Conservation (phyloP, 352 stramenopile species). For the Phytophthora tubulina region DNA sequence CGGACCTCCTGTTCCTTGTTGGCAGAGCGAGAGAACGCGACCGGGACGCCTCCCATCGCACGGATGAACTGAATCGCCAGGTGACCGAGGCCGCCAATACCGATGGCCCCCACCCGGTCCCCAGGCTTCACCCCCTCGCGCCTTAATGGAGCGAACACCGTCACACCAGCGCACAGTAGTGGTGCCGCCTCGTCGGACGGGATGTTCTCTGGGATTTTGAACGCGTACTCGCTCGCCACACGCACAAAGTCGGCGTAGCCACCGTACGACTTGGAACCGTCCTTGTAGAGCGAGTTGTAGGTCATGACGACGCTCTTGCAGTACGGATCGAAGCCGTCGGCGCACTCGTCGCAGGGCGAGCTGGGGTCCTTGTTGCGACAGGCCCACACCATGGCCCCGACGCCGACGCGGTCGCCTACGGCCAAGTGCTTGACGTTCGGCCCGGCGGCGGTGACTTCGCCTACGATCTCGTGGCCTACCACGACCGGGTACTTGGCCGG, state of each 20-base stretch:
- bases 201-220: constrained; percentile 43
- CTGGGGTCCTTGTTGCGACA: background rate
- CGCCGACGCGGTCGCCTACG: background rate
- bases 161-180: constrained; percentile 22
- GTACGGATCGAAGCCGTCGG: background rate
- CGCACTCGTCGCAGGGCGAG: background rate
- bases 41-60: constrained; percentile 62
- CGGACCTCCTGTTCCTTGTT: constrained; percentile 56
- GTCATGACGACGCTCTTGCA: constrained; percentile 40
- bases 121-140: constrained; percentile 24
- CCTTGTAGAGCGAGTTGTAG: constrained; percentile 51
- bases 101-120: constrained; percentile 73
- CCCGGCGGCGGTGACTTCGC: constrained; percentile 28
- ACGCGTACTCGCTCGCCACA: constrained; percentile 61
- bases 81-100: constrained; percentile 83
- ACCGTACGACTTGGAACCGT: constrained; percentile 48
- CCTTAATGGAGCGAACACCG: constrained; percentile 20
- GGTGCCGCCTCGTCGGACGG: constrained; percentile 19
- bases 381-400: background rate
- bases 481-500: constrained; percentile 36
- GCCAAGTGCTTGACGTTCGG: background rate
- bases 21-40: constrained; percentile 40
- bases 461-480: constrained; percentile 36
- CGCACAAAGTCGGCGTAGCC: constrained; percentile 79
- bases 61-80: constrained; percentile 80